A percentile compares a stretch with the other conserved stretches of the same genome.
These are phyloP conservation scores for Crithidia brevicula DNA, from an alignment of 208 protist genomes.

Conservation along the genomic window DNA sequence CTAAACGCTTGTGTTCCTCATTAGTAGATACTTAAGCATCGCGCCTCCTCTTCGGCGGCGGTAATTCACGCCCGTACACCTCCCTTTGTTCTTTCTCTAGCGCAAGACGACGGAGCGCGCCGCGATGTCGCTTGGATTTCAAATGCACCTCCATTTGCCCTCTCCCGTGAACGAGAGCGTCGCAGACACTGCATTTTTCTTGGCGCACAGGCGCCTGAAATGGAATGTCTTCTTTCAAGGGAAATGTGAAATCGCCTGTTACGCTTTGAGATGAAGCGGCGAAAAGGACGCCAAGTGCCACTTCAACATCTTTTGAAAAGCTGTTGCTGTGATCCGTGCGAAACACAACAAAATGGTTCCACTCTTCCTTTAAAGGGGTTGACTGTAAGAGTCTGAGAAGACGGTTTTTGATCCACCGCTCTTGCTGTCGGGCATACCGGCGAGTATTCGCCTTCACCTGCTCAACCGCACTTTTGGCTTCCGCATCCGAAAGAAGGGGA, in stretches of 20 bases:
- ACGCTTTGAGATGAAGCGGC: not conserved
- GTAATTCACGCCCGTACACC: constrained; percentile 63
- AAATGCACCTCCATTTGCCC: constrained; percentile 58
- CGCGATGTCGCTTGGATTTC: constrained; percentile 69
- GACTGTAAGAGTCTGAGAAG: constrained; percentile 47
- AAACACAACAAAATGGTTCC: constrained; percentile 23
- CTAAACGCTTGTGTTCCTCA: not conserved
- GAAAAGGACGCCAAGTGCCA: constrained; percentile 7
- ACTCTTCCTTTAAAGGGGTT: constrained; percentile 21
- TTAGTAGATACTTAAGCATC: not conserved
- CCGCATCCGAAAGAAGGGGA: constrained; percentile 4
- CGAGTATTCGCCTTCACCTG: constrained; percentile 75
- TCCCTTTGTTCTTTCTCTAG: constrained; percentile 61
- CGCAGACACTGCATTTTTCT: constrained; percentile 63
- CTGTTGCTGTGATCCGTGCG: constrained; percentile 1
- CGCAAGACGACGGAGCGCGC: constrained; percentile 43
- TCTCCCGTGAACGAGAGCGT: constrained; percentile 55
- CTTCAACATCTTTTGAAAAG: not conserved
- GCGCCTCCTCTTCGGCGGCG: constrained; percentile 48
- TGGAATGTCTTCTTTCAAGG: constrained; percentile 6
- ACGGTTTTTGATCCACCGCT: constrained; percentile 81
- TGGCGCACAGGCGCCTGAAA: constrained; percentile 38
- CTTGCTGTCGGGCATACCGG: constrained; percentile 81
- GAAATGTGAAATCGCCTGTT: constrained; percentile 7
- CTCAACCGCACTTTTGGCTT: constrained; percentile 37